Evolutionary conservation across 306 rosid species (phyloP).

Genomic region (Cicer chorassanicum): DNA sequence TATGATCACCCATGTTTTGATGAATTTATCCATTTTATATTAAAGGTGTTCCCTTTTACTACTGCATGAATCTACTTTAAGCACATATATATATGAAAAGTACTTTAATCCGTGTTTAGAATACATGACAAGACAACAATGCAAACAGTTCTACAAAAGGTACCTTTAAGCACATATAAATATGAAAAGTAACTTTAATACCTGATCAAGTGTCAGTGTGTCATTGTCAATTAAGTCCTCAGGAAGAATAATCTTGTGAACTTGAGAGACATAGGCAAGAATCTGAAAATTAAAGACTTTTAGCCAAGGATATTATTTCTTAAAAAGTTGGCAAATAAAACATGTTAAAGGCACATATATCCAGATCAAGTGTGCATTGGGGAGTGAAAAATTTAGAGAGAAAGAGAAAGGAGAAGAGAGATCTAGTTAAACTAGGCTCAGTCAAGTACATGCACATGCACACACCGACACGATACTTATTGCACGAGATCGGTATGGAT

Average conservation of each 20-base stretch:
- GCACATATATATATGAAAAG: no score
- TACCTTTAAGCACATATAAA: conserved; percentile 9
- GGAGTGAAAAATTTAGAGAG: not conserved
- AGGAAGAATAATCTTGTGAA: conserved; percentile 79
- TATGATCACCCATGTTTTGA: not conserved
- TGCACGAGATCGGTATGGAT: not conserved
- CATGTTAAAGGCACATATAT: conserved; percentile 23
- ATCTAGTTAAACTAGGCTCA: conserved; percentile 13
- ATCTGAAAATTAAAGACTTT: conserved; percentile 59
- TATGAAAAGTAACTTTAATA: conserved; percentile 43
- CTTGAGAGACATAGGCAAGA: conserved; percentile 97
- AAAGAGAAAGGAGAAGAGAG: not conserved
- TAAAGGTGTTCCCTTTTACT: not conserved
- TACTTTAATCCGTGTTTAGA: conserved; percentile 32
- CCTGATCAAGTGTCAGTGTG: conserved; percentile 70
- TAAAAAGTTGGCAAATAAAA: conserved; percentile 33
- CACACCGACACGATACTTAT: not conserved
- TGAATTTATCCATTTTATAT: conserved; percentile 22
- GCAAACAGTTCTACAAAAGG: conserved; percentile 21
- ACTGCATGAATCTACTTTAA: not conserved
- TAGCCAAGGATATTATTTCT: conserved; percentile 38
- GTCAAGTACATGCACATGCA: not conserved
- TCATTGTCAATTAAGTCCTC: conserved; percentile 68
- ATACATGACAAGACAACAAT: conserved; percentile 20
- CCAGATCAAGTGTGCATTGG: conserved; percentile 27